Evolutionary conservation across 257 asterid genomes (phyloP).

Genomic region (Solanum verrucosum): DNA sequence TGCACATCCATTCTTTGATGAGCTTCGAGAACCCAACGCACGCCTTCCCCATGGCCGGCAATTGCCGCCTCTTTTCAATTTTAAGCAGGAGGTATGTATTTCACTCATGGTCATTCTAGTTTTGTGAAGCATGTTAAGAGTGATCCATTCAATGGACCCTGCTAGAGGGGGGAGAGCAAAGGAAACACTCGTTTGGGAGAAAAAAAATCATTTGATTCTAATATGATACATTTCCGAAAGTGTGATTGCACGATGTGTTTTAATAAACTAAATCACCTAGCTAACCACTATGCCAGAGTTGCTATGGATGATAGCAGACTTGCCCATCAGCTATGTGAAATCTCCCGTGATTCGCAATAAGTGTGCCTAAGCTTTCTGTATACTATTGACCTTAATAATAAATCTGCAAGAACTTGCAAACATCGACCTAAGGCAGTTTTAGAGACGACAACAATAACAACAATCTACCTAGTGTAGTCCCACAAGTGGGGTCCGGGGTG

Average conservation of each 20-base stretch:
- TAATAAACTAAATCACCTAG: not conserved
- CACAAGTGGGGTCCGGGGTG: not conserved
- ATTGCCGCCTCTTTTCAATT: conserved; percentile 78
- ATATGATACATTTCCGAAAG: not conserved
- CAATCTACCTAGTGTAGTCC: not conserved
- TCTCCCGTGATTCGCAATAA: not conserved
- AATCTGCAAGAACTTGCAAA: not conserved
- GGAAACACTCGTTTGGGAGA: not conserved
- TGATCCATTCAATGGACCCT: not conserved
- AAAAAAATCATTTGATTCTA: not conserved
- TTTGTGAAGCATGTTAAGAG: not conserved
- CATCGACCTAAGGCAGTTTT: not conserved
- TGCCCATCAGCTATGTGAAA: not conserved
- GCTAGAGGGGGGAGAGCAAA: not conserved
- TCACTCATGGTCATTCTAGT: not conserved
- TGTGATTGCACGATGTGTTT: not conserved
- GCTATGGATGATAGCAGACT: not conserved
- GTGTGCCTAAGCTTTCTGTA: not conserved
- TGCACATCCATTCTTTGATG: conserved; percentile 91
- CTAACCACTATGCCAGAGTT: not conserved
- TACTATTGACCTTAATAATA: not conserved
- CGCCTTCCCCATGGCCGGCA: conserved; percentile 81
- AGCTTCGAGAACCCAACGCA: conserved; percentile 80
- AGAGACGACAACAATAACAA: not conserved
- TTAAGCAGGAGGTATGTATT: conserved; percentile 73